Evolutionary conservation across 495 filamentous ascomycete species (phyloP).

Genomic region (Penicillium paradoxum): DNA sequence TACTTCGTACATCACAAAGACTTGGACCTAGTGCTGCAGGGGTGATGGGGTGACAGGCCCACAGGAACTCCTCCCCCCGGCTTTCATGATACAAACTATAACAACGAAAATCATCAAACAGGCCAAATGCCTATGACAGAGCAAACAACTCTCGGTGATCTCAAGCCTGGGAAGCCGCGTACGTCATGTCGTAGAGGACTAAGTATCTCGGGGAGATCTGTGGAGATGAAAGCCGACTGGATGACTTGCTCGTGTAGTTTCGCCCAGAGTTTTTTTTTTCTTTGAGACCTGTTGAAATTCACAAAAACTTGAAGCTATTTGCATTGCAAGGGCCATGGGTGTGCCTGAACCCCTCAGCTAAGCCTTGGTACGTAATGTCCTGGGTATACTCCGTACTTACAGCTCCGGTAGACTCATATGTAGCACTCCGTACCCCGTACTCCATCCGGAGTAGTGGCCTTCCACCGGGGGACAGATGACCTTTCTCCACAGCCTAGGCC

Average conservation of each 20-base stretch:
- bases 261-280: neutral
- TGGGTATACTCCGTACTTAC: too few species aligned
- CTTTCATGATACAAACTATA: conserved; percentile 1
- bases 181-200: neutral
- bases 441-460: too few species aligned
- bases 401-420: too few species aligned
- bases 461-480: neutral
- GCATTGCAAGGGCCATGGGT: neutral
- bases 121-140: neutral
- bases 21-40: conserved; percentile 5
- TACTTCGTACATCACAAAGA: neutral
- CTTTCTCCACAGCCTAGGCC: neutral
- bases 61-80: conserved; percentile 1
- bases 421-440: too few species aligned
- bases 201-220: neutral
- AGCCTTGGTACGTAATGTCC: too few species aligned
- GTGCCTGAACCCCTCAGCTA: neutral
- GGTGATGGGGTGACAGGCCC: conserved; percentile 7
- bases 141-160: neutral
- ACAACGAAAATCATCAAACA: neutral
- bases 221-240: neutral
- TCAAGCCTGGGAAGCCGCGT: neutral
- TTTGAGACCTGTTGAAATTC: neutral
- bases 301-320: neutral
- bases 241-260: neutral